Percentiles rank a stretch among this genome's conserved stretches.
phyloP scores from a whole-genome alignment of 495 filamentous ascomycete genomes.

The Penicillium daleae region DNA sequence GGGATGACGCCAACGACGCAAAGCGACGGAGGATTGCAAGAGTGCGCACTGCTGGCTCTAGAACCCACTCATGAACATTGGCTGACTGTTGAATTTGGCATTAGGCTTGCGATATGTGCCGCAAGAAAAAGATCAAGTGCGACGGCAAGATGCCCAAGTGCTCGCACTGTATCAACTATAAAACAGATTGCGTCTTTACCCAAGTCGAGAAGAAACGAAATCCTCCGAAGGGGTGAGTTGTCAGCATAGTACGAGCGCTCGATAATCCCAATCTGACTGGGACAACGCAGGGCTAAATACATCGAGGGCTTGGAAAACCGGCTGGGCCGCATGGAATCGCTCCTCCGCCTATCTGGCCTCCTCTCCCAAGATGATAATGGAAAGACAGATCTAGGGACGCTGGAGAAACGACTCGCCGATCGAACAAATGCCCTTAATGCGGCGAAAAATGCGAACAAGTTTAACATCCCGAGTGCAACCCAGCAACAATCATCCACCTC shows the following conservation, averaged over 20 bases:
- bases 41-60: constrained; percentile 50
- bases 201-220: constrained; percentile 98
- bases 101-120: constrained; percentile 97
- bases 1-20: constrained; percentile 72
- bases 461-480: constrained; percentile 30
- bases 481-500: constrained; percentile 37
- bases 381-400: constrained; percentile 82
- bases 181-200: constrained; percentile 96
- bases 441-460: constrained; percentile 38
- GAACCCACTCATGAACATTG: neutral
- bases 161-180: constrained; percentile 97
- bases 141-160: constrained; percentile 95
- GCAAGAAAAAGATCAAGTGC: constrained; percentile 99
- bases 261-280: constrained; percentile 9
- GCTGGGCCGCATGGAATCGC: constrained; percentile 87
- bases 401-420: constrained; percentile 82
- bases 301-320: constrained; percentile 97
- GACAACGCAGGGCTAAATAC: constrained; percentile 78
- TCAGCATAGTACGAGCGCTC: neutral
- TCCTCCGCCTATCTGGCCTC: constrained; percentile 84
- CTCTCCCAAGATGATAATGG: constrained; percentile 86
- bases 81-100: constrained; percentile 3
- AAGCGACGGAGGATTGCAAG: constrained; percentile 94
- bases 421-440: constrained; percentile 51
- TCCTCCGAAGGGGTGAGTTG: constrained; percentile 88